Evolutionary conservation across 345 rosid species (phyloP), one percentile per base, ranked within the genome.

Genomic region (Rhizophora apiculata): DNA sequence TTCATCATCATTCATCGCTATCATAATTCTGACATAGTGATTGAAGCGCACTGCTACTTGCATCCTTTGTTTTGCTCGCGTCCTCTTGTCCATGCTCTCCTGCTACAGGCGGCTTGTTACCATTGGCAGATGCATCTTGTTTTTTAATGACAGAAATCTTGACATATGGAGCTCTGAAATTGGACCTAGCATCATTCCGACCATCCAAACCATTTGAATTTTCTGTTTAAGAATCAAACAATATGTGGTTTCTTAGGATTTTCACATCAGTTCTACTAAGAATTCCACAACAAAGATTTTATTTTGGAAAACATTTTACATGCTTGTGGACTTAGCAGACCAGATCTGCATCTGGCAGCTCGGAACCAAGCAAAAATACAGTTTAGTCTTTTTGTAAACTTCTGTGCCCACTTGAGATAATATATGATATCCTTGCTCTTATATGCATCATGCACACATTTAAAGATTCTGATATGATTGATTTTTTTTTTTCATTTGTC

Each of bases 11-110:
- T 87, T 88, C 88, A 54, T 85, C 88, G 65, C 87, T 86, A 7
- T 78, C 91, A 37, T 90, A 89, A 51, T 72, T 84, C 70, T 92
- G 93, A 63, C 82, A 85, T 4, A 93, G 68, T 22, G 93, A 89
- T 1, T 65, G 80, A 16, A 89, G 85, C 51, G 81, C 90, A 7
- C 6, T 65, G 49, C 18, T 15, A 65, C 70, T 76, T 9, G 72
- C 11, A 56, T 49, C 59, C 22, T 63, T 67, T 29, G 51, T 48
- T 66, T 61, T 73, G 52, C 62, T 73, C 11, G 69, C 63, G 66
- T 71, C 83, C 15, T 57, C 78, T 68, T 67, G 57, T 49, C 82
- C 76, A 16, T 6, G 18, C 63, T 76, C 85, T 62, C 82, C 85
- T 31, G 65, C 59, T 69, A 73, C 75, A 29, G 70, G 71, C 6